Evolutionary conservation across 306 rosid genomes (phyloP).

Genomic region (Trichosanthes truncata): DNA sequence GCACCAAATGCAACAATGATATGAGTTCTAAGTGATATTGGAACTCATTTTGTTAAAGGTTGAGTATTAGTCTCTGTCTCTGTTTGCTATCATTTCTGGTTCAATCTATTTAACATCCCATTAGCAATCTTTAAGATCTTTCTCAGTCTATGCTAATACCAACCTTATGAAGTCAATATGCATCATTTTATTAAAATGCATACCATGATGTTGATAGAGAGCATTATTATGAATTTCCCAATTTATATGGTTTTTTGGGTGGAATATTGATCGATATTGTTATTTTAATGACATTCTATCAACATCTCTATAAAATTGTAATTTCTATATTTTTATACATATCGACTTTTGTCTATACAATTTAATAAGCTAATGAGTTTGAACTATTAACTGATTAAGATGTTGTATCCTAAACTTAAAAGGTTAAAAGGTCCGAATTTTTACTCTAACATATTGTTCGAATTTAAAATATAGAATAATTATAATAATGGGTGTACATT

Average conservation of each 20-base stretch:
- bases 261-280: neutral
- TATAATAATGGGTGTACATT: no score
- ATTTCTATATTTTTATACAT: neutral
- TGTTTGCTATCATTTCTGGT: neutral
- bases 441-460: no score
- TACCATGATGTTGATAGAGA: neutral
- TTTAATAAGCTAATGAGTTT: no score
- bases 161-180: neutral
- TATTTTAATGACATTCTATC: neutral
- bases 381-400: no score
- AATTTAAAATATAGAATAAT: no score
- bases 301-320: neutral
- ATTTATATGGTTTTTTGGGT: neutral
- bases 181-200: neutral
- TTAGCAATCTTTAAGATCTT: neutral
- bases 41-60: neutral
- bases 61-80: neutral
- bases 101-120: neutral
- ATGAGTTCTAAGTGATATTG: neutral
- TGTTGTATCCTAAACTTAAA: no score
- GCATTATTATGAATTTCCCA: neutral
- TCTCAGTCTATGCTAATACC: neutral
- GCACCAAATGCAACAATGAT: neutral
- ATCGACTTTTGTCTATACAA: neutral
- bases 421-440: no score